Percentiles rank a stretch among this genome's conserved stretches.
Evolutionary conservation across 2,329 filamentous ascomycete species (phyloP).

Genomic region (Knufia fluminis): DNA sequence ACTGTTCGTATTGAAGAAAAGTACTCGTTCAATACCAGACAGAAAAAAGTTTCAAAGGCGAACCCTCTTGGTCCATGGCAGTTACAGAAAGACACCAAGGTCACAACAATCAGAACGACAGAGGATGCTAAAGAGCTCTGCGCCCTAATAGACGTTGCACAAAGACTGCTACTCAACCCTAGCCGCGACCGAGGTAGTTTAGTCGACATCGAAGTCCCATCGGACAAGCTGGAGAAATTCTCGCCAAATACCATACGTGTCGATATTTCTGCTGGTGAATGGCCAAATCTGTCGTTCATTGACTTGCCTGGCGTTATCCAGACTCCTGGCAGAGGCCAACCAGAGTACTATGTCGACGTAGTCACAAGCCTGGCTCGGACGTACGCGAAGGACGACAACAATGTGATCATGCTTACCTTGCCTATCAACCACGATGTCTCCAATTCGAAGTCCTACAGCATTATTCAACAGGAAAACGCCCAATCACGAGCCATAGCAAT

Average conservation of each 20-base stretch:
- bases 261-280: constrained; percentile 60
- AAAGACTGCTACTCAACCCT: constrained; percentile 68
- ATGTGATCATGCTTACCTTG: constrained; percentile 67
- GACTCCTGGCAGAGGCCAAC: constrained; percentile 53
- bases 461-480: constrained; percentile 51
- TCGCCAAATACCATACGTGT: constrained; percentile 73
- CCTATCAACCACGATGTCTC: constrained; percentile 71
- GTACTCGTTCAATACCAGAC: constrained; percentile 46
- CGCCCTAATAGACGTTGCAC: constrained; percentile 61
- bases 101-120: constrained; percentile 55
- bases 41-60: constrained; percentile 40
- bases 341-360: constrained; percentile 61
- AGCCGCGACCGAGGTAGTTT: constrained; percentile 24
- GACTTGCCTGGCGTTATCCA: constrained; percentile 78
- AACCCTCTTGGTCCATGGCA: constrained; percentile 58
- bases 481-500: constrained; percentile 59
- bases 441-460: constrained; percentile 60
- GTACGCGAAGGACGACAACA: constrained; percentile 60
- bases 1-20: constrained; percentile 55
- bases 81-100: constrained; percentile 36
- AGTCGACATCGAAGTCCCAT: constrained; percentile 25
- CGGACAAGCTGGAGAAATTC: constrained; percentile 52
- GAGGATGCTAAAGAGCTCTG: constrained; percentile 54
- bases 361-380: constrained; percentile 60
- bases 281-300: constrained; percentile 71